phyloP scores from a whole-genome alignment of 2,329 filamentous ascomycete species.

The Fusarium staphyleae region DNA sequence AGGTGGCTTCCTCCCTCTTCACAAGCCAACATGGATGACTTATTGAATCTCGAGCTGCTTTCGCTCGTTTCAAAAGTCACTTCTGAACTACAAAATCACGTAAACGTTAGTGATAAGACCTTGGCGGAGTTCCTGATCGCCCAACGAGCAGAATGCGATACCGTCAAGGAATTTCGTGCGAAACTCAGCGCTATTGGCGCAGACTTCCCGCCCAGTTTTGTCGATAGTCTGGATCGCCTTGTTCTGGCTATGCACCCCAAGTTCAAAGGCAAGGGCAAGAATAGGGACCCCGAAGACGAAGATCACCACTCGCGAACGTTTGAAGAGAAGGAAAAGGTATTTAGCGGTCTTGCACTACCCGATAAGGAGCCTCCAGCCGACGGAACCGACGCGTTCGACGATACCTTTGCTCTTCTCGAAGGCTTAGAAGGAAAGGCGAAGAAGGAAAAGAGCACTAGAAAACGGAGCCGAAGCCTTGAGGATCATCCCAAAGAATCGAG shows the following conservation, averaged over 20 bases:
- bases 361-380: conserved; percentile 66
- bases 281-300: conserved; percentile 48
- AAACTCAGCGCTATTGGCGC: conserved; percentile 79
- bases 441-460: conserved; percentile 57
- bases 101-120: conserved; percentile 91
- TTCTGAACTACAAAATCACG: conserved; percentile 91
- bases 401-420: conserved; percentile 92
- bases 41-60: conserved; percentile 88
- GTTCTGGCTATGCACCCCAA: conserved; percentile 91
- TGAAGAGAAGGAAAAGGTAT: conserved; percentile 83
- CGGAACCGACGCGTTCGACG: conserved; percentile 76
- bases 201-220: conserved; percentile 82
- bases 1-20: neutral
- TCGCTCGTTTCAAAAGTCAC: conserved; percentile 95
- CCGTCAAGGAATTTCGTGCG: conserved; percentile 75
- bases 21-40: conserved; percentile 75
- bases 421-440: conserved; percentile 74
- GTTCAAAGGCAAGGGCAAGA: conserved; percentile 72
- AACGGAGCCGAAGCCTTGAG: conserved; percentile 66
- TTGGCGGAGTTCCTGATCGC: conserved; percentile 96
- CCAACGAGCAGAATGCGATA: conserved; percentile 78
- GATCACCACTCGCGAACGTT: conserved; percentile 54
- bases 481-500: conserved; percentile 55
- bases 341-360: conserved; percentile 86
- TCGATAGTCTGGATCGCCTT: conserved; percentile 90